Conservation (phyloP, 1,284 basidiomycete genomes). For the Coriolopsis trogii region DNA sequence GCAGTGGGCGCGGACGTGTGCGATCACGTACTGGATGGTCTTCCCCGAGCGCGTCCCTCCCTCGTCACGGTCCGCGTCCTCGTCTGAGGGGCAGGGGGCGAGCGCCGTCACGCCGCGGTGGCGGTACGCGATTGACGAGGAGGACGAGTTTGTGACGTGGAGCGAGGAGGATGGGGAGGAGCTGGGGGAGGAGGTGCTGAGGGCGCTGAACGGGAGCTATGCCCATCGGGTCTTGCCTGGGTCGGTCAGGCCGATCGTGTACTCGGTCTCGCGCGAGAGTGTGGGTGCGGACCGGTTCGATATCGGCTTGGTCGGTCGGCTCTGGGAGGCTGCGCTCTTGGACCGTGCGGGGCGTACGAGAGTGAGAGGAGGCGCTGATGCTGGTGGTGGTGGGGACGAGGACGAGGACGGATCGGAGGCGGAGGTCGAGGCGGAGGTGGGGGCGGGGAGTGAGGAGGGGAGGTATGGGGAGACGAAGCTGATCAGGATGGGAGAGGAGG, state of each 20-base stretch:
- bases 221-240: constrained; percentile 46
- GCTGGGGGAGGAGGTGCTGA: background rate
- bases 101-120: background rate
- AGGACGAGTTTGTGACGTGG: background rate
- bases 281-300: constrained; percentile 1
- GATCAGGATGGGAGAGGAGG: constrained; percentile 3
- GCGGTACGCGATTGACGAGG: background rate
- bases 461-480: background rate
- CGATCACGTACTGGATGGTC: constrained; percentile 23
- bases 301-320: constrained; percentile 8
- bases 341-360: background rate
- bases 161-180: constrained; percentile 8
- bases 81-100: background rate
- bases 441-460: background rate
- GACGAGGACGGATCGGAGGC: background rate
- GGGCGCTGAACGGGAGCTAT: constrained; percentile 1
- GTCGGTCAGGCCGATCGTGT: constrained; percentile 49
- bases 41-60: too few relatives aligned
- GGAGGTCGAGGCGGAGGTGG: background rate
- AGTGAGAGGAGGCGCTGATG: too few relatives aligned
- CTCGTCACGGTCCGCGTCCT: constrained; percentile 18
- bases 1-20: too few relatives aligned
- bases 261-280: constrained; percentile 32
- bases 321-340: constrained; percentile 14
- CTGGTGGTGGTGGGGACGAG: background rate